phyloP scores from a whole-genome alignment of 2,329 filamentous ascomycete genomes.

The Diplocarpon mali region DNA sequence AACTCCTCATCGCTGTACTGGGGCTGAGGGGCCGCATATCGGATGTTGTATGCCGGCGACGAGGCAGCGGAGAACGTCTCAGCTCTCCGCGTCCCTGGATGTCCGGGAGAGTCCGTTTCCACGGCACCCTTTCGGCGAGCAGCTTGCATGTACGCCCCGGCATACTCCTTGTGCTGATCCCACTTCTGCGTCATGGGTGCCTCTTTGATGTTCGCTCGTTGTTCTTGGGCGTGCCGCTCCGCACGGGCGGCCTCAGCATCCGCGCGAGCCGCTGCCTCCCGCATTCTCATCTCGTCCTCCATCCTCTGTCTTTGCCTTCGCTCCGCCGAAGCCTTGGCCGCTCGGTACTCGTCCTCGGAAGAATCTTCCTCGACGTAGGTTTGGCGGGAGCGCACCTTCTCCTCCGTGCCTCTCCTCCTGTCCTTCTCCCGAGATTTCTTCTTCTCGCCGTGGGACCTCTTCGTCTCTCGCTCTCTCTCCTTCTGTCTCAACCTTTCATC shows the following conservation, averaged over 20 bases:
- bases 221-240: constrained; percentile 4
- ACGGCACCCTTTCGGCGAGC: constrained; percentile 17
- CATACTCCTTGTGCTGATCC: constrained; percentile 19
- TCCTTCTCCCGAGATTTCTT: constrained; percentile 30
- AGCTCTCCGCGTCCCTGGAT: constrained; percentile 19
- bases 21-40: constrained; percentile 17
- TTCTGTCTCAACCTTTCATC: constrained; percentile 26
- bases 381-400: constrained; percentile 19
- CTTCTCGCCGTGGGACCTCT: constrained; percentile 20
- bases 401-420: constrained; percentile 28
- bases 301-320: constrained; percentile 18
- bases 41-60: constrained; percentile 16
- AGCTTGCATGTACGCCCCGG: constrained; percentile 25
- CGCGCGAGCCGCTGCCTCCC: constrained; percentile 11
- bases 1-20: constrained; percentile 24
- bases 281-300: constrained; percentile 17
- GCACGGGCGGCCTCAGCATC: not conserved
- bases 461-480: constrained; percentile 19
- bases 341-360: constrained; percentile 13
- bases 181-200: constrained; percentile 19
- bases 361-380: constrained; percentile 23
- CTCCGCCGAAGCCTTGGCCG: constrained; percentile 10
- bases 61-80: constrained; percentile 21
- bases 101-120: constrained; percentile 9
- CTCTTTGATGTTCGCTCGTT: constrained; percentile 10